Conservation (phyloP, 1,284 basidiomycete genomes). For the Trichosporon sp. region DNA sequence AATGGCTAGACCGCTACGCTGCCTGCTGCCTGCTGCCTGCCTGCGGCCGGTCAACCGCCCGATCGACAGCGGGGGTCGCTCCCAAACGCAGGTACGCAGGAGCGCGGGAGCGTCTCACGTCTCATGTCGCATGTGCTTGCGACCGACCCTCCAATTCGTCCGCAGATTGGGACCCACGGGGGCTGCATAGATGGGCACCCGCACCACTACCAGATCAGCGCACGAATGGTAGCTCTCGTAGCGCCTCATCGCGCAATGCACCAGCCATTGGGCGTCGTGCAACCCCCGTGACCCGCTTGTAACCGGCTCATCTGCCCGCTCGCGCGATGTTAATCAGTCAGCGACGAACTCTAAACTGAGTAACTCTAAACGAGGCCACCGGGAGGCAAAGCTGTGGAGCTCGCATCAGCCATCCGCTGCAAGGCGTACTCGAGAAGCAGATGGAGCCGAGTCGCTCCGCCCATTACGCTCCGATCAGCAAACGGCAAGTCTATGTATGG, state of each 20-base stretch:
- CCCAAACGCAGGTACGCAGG: neutral
- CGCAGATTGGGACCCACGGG: neutral
- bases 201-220: no score
- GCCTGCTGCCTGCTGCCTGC: no score
- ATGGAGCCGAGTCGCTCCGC: neutral
- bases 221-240: no score
- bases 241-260: neutral
- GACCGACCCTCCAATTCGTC: neutral
- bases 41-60: neutral
- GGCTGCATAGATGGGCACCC: neutral
- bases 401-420: neutral
- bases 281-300: neutral
- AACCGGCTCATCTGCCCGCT: no score
- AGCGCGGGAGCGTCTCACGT: neutral
- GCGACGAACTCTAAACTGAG: neutral
- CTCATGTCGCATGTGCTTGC: neutral
- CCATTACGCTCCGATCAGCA: neutral
- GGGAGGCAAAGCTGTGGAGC: no score
- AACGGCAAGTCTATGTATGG: neutral
- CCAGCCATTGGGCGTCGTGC: neutral
- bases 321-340: no score
- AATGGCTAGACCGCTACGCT: neutral
- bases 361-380: neutral
- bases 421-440: no score
- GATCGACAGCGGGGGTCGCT: neutral